Conservation (phyloP, 495 filamentous ascomycete genomes). For the Glonium stellatum region DNA sequence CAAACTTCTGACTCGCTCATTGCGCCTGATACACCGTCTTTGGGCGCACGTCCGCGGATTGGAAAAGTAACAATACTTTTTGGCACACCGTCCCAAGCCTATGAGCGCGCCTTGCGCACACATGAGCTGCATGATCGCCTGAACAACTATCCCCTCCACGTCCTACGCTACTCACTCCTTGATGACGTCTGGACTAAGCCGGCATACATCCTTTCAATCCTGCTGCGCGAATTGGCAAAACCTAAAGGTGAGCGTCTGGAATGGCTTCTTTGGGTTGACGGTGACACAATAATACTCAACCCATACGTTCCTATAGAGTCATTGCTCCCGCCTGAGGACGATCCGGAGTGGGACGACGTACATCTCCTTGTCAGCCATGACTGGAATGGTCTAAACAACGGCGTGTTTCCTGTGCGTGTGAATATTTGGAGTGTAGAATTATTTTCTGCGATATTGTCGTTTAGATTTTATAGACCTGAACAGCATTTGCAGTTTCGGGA, state of each 20-base stretch:
- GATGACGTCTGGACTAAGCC: constrained; percentile 43
- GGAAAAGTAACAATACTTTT: constrained; percentile 34
- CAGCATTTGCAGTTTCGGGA: constrained; percentile 35
- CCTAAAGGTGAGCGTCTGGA: constrained; percentile 42
- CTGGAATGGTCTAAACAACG: constrained; percentile 52
- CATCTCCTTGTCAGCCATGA: constrained; percentile 46
- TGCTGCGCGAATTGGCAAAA: constrained; percentile 46
- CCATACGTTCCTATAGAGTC: constrained; percentile 45
- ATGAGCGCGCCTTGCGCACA: constrained; percentile 33
- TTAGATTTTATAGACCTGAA: constrained; percentile 41
- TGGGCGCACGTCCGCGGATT: constrained; percentile 7
- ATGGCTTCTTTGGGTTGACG: constrained; percentile 51
- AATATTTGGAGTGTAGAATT: constrained; percentile 45
- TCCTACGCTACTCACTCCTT: constrained; percentile 30
- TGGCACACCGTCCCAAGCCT: constrained; percentile 26
- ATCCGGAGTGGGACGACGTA: constrained; percentile 37
- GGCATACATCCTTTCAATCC: constrained; percentile 42
- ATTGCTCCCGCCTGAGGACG: constrained; percentile 44
- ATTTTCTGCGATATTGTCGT: constrained; percentile 41
- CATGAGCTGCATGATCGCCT: constrained; percentile 33
- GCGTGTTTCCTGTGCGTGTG: constrained; percentile 47
- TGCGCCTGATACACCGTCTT: not conserved
- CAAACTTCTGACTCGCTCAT: not conserved
- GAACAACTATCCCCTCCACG: constrained; percentile 33
- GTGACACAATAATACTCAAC: constrained; percentile 45